Base-by-base conservation (phyloP, 352 stramenopile species). In the Phytophthora uliginosa region DNA sequence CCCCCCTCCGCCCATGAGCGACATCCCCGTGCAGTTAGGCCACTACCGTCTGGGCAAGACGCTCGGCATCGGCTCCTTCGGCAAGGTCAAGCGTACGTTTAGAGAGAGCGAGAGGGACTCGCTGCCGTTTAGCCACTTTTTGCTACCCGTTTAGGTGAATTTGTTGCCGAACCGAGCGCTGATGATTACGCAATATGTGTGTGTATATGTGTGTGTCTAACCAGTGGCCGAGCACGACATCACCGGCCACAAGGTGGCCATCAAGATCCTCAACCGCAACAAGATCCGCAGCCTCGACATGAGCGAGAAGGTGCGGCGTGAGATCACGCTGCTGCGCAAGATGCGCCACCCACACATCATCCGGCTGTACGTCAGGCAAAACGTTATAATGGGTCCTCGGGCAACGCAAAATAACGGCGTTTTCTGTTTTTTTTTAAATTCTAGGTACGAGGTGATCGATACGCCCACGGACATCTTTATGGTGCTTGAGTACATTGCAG, bases 341-440 rank as follows among this genome's bases (percentile, higher is more conserved):
- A 99, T 99, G 87, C 98, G 94, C 56, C 98, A 99, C 83, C 98
- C 98, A 56, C 98, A 99, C 76, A 99, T 99, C 81, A 99, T 99
- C 63, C 91, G 98, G n/a, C 83, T 99, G 77, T 99, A 98, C 53
- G 77, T 77, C 0, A 3, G 7, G 12, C 17, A 47, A 7, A 59
- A 51, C 34, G 24, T 58, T 36, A 22, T 53, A 10, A 40, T 57
- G 18, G 12, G 15, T 31, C 26, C 26, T 7, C 26, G 3, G 26
- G 26, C 26, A 31, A 31, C 2, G 3, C 26, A 38, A 28, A 40
- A 33, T 72, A 64, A 63, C 51, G 26, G 34, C 15, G 6, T 56
- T 56, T 55, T 63, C 42, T 2, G 56, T 56, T 38, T 53, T 4
- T 56, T 26, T 40, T 54, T 63, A 62, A 50, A 59, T 55, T 31